Evolutionary conservation across 192 early-diverging fungal genomes (phyloP).

Genomic region (Entomortierella lignicola): DNA sequence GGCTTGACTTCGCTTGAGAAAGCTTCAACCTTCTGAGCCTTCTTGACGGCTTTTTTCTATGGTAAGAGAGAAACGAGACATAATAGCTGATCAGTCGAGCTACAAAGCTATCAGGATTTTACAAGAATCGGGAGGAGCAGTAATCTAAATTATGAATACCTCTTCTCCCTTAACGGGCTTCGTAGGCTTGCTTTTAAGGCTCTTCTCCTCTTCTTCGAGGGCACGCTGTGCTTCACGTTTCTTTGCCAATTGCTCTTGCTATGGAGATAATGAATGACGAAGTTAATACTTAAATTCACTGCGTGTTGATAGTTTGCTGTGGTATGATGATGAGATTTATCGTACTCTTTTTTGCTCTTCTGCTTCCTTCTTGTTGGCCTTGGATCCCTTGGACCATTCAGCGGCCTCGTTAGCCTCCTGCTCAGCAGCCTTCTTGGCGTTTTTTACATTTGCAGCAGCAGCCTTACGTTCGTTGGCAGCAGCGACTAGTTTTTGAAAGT

Average conservation of each 20-base stretch:
- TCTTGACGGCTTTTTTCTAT: slow-evolving; percentile 71
- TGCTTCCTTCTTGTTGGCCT: slow-evolving; percentile 72
- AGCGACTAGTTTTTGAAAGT: slow-evolving; percentile 45
- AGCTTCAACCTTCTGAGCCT: slow-evolving; percentile 59
- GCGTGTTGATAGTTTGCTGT: not conserved
- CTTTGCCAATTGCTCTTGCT: slow-evolving; percentile 63
- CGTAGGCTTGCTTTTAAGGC: slow-evolving; percentile 57
- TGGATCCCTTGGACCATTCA: slow-evolving; percentile 77
- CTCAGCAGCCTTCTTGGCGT: slow-evolving; percentile 58
- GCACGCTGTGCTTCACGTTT: slow-evolving; percentile 63
- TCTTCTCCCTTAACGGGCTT: slow-evolving; percentile 61
- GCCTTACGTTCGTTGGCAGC: slow-evolving; percentile 84
- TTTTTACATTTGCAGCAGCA: slow-evolving; percentile 71
- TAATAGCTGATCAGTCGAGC: not conserved
- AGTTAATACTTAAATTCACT: not conserved
- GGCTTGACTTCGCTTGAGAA: slow-evolving; percentile 55
- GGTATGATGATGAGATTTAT: not conserved
- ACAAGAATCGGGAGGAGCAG: not conserved
- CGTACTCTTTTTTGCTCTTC: slow-evolving; percentile 66
- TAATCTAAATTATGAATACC: slow-evolving; percentile 24
- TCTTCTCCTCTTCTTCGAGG: slow-evolving; percentile 71
- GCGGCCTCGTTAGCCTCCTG: slow-evolving; percentile 69
- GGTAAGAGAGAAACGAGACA: not conserved
- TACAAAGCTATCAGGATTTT: not conserved
- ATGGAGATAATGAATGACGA: not conserved